Evolutionary conservation across 192 early-diverging fungal species (phyloP), one percentile per base, ranked within the genome.

Genomic region (Rhizoclosmatium globosum): DNA sequence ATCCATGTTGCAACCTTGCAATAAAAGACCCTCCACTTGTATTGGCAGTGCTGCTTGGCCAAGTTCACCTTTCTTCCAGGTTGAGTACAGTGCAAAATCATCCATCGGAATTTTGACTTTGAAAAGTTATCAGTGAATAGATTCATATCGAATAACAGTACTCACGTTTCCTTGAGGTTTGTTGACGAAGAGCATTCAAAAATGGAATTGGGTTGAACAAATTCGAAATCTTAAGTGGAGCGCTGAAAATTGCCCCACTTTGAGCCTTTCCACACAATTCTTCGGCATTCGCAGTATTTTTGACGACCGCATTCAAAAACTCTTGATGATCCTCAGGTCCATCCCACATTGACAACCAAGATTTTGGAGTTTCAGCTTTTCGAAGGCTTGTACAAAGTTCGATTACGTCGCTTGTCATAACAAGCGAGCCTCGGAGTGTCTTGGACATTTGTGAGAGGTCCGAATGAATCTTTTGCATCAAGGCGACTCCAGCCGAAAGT

Each of bases 1-100:
- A 69, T 89, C 84, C 75, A 89, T 87, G 15, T 60, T 79, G 71
- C 83, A 85, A 3, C 88, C 88, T 81, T 89, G 88, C 21, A 89
- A 47, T 17, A 83, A 62, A 13, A 89, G 47, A 15, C 85, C 84
- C 42, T 84, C 80, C n/a, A 89, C 77, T 11, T 78, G 50, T 17
- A 87, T 71, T 4, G 39, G 74, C 7, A 85, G 19, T 2, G 80
- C 11, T 19, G 53, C 48, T 53, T 66, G 21, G 6, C 71, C 45
- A 13, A 84, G 9, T 15, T 74, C 72, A 1, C 23, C 53, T 31
- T 71, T 59, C 13, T 67, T 74, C 85, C 85, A 89, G 3, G 81
- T 78, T 6, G 88, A 82, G n/a, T 74, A 56, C 19, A 89, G 67
- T 21, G 45, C 57, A 23, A 89, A 71, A 60, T 71, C 76, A 71